A percentile compares a stretch with the other conserved stretches of the same genome.
These are phyloP conservation scores for Paracamarosporium sp. DNA, from an alignment of 2,329 filamentous ascomycete species.

Conservation along the genomic window DNA sequence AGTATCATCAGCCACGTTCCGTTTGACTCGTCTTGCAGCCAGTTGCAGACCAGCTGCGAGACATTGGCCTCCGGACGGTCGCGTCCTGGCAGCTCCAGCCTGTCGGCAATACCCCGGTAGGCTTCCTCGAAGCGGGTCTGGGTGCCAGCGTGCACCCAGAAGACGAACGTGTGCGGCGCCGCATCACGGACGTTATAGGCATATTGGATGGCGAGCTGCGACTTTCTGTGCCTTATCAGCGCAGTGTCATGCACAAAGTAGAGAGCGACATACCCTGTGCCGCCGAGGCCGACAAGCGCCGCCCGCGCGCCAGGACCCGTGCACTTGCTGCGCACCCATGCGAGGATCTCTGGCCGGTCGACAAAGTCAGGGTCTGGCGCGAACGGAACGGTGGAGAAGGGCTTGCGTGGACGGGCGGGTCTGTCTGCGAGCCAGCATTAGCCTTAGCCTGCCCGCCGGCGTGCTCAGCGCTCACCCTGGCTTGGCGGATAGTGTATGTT, in stretches of 20 bases:
- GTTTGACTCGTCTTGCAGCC: conserved; percentile 20
- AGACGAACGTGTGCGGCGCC: conserved; percentile 25
- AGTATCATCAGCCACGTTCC: conserved; percentile 22
- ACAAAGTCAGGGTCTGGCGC: neutral
- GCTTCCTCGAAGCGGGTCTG: conserved; percentile 19
- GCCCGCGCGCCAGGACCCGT: conserved; percentile 34
- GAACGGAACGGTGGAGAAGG: neutral
- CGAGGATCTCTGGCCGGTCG: conserved; percentile 12
- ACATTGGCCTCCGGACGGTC: conserved; percentile 13
- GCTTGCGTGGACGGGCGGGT: no score
- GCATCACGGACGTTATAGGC: conserved; percentile 20
- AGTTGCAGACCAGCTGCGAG: no score
- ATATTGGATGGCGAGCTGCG: conserved; percentile 33
- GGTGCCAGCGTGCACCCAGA: conserved; percentile 37
- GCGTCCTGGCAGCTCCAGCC: conserved; percentile 13
- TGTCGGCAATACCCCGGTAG: conserved; percentile 18
- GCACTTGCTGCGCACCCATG: conserved; percentile 39
- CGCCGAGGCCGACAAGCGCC: no score
- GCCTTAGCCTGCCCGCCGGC: no score
- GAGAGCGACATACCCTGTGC: conserved; percentile 22
- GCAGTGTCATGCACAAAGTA: neutral
- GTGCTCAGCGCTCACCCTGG: no score
- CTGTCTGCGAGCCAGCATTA: no score
- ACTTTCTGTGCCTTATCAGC: no score
- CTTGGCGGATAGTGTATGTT: no score